Evolutionary conservation across 768 basidiomycete species (phyloP), one percentile per base, ranked within the genome.

Genomic region (Dendrothele bispora): DNA sequence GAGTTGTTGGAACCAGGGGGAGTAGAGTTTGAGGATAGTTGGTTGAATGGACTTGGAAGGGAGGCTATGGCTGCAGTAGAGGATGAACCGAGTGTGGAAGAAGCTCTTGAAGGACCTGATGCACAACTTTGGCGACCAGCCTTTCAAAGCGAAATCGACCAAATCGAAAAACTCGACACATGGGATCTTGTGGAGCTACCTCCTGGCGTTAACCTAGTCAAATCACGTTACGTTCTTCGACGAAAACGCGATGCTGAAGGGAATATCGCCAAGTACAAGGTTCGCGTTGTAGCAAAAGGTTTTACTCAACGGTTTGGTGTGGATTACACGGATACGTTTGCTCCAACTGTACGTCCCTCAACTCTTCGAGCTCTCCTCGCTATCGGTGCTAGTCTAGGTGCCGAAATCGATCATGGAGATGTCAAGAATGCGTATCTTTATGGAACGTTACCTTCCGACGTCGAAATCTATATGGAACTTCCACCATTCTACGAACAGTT

Each of bases 321-420:
- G 7, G 66, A 74, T 39, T 75, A 60, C 44, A 44, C 39, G 7
- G 62, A 68, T 11, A 72, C 57, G 1, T 70, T 63, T 44, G 49
- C 63, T 1, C 63, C 67, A 5, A 48, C 59, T 14, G 53, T 54
- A 5, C 51, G 53, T 39, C 52, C 58, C 10, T 43, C 61, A 1
- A 49, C 62, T 1, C 57, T 66, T 18, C 48, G 56, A 1, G 22
- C 52, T 8, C n/a, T 59, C 15, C 47, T 64, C 1, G 39, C 55
- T 18, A 37, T 61, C 41, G 61, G 41, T 0, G 61, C 63, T 1
- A 35, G 22, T 2, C 28, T 25, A 4, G 27, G 46, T 22, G 41
- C 41, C 11, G 32, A 45, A 3, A 36, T 62, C 7, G 46, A 57
- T 20, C 60, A 54, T 21, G 30, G 58, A 21, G 57, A 63, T 20